These are phyloP conservation scores for Metschnikowia hibisci DNA, from an alignment of 805 yeast species.

Conservation along the genomic window DNA sequence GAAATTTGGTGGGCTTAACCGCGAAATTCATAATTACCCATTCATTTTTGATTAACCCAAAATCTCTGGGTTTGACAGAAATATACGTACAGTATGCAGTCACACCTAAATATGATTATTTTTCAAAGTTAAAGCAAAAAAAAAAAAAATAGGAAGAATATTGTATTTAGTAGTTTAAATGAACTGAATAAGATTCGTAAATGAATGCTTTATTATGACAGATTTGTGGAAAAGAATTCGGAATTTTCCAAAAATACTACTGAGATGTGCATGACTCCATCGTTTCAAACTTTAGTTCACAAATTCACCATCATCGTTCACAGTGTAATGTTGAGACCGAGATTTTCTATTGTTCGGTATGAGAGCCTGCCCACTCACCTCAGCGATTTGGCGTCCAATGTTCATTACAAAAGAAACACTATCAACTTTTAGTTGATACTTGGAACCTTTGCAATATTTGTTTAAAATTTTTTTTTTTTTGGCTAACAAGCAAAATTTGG, in stretches of 20 bases:
- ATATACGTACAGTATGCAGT: too few species aligned
- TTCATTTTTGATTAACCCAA: too few species aligned
- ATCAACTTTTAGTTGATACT: constrained; percentile 13
- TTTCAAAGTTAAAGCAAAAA: too few species aligned
- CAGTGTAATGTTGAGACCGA: constrained; percentile 11
- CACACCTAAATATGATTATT: too few species aligned
- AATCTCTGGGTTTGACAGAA: too few species aligned
- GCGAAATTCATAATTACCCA: too few species aligned
- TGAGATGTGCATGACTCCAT: constrained; percentile 17
- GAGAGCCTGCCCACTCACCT: constrained; percentile 12
- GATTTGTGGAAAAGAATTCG: constrained; percentile 9
- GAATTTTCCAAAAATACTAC: constrained; percentile 10
- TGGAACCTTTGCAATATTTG: constrained; percentile 13
- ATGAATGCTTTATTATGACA: constrained; percentile 20
- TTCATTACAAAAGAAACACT: constrained; percentile 10
- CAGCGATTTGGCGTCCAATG: constrained; percentile 3
- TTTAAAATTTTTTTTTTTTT: constrained; percentile 8
- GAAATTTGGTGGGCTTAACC: too few species aligned
- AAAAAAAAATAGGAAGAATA: too few species aligned
- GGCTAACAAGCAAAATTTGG: constrained; percentile 11
- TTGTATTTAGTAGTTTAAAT: too few species aligned
- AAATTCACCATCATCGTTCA: constrained; percentile 16
- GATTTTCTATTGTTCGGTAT: constrained; percentile 13
- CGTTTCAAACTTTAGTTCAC: constrained; percentile 16
- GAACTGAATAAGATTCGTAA: too few species aligned